These are phyloP conservation scores for Sporormia fimetaria DNA, from an alignment of 495 filamentous ascomycete genomes.

Conservation along the genomic window DNA sequence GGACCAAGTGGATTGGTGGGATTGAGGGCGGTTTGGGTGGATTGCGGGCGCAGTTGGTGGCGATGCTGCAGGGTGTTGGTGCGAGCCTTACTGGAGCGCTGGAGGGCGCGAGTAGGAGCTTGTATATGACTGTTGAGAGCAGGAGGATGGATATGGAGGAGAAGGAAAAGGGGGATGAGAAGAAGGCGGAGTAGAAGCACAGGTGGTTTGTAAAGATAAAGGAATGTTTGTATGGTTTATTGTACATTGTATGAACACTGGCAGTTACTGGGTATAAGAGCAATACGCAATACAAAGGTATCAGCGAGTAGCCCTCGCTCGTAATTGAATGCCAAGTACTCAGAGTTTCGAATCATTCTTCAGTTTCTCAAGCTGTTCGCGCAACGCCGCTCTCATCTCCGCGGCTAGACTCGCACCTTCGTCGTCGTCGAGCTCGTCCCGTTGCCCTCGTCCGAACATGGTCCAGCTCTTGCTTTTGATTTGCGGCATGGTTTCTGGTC, in stretches of 20 bases:
- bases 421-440: conserved; percentile 78
- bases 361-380: conserved; percentile 42
- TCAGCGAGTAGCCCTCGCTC: no score
- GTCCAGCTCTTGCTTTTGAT: conserved; percentile 53
- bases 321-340: background rate
- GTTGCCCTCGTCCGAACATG: conserved; percentile 73
- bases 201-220: no score
- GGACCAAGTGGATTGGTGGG: conserved; percentile 72
- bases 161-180: conserved; percentile 41
- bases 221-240: conserved; percentile 3
- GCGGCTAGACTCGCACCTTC: conserved; percentile 55
- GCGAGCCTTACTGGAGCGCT: conserved; percentile 58
- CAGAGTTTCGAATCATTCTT: conserved; percentile 10
- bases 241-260: no score
- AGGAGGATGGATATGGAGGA: conserved; percentile 67
- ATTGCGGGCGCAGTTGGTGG: conserved; percentile 69
- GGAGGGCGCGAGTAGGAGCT: conserved; percentile 62
- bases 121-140: conserved; percentile 78
- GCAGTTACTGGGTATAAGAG: no score
- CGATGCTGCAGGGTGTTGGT: conserved; percentile 63
- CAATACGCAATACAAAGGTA: no score
- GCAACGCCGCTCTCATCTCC: conserved; percentile 51
- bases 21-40: conserved; percentile 74
- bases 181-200: conserved; percentile 3
- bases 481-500: conserved; percentile 39